Evolutionary conservation across 169 alveolate species (phyloP).

Genomic region (Cyclospora cayetanensis): DNA sequence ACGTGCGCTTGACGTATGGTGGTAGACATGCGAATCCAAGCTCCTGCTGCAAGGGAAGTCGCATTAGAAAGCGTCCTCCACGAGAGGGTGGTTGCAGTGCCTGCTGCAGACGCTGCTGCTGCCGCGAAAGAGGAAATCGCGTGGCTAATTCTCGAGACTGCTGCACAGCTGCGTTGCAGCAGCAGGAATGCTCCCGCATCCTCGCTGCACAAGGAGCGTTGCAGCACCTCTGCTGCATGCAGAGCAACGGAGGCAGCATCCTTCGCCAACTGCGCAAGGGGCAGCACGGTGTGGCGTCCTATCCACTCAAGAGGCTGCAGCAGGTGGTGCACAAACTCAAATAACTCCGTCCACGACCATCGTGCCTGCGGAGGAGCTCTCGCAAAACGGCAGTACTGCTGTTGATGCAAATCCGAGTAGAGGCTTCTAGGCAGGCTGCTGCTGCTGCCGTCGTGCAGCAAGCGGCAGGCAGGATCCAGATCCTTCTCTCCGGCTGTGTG

Average conservation of each 20-base stretch:
- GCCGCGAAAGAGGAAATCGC: background rate
- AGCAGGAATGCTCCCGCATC: constrained; percentile 44
- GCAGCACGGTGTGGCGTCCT: background rate
- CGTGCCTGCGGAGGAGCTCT: too few species aligned
- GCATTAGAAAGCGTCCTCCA: background rate
- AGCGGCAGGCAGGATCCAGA: background rate
- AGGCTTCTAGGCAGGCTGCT: background rate
- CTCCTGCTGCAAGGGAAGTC: background rate
- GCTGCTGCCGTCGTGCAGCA: background rate
- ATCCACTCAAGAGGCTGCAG: constrained; percentile 22
- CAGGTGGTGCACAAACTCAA: background rate
- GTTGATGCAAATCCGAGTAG: constrained; percentile 6
- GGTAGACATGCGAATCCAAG: constrained; percentile 20
- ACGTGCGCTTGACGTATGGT: background rate
- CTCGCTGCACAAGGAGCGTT: constrained; percentile 20
- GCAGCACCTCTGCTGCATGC: background rate
- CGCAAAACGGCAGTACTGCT: constrained; percentile 30
- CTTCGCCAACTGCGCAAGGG: background rate
- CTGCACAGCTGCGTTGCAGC: constrained; percentile 64
- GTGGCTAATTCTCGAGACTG: background rate
- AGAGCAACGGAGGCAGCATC: background rate
- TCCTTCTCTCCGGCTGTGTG: too few species aligned
- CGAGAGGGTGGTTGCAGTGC: background rate
- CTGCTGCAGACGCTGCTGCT: background rate
- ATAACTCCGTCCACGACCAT: background rate